Evolutionary conservation across 345 rosid species (phyloP), one percentile per base, ranked within the genome.

Genomic region (Citrus unshiu): DNA sequence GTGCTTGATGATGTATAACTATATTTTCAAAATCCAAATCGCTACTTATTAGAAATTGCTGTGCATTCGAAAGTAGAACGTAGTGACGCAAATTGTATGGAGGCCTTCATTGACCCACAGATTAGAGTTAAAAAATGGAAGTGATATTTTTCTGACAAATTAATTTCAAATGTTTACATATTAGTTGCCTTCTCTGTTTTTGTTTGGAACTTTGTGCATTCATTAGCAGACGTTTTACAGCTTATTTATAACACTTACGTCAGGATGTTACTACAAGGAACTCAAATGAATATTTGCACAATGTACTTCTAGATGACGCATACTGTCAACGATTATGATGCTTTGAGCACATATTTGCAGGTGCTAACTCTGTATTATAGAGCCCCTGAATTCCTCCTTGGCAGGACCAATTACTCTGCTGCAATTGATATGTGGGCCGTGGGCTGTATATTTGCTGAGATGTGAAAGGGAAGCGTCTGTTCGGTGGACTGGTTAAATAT

Each of bases 391-490:
- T 30, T 74, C 21, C 69, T 74, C 34, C 27, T 74, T 6, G 78
- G 78, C 9, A 22, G 49, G n/a, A 16, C 6, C 4, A 24, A 74
- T 2, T 74, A 68, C 59, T 74, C 63, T 2, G 24, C 63, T 29
- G 22, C 70, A 59, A 75, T 34, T n/a, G 70, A 80, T 60, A 8
- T 80, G 9, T 80, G 82, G 78, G 25, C 82, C 1, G 69, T 68
- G 2, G 82, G 78, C 0, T 74, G 82, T n/a, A 74, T 80, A 39
- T 74, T 80, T 59, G 70, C 61, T 30, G 82, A 74, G 63, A 74
- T 80, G 54, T 74, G 40, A 74, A 25, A 4, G 49, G 22, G 62
- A 34, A 43, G 35, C 40, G 51, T 1, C 30, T 80, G 3, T 80
- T 80, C 27, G 1, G 21, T n/a, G n/a, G 10, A 19, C 29, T 10